phyloP scores from a whole-genome alignment of 2,329 filamentous ascomycete genomes.

The Penicillium sp. region DNA sequence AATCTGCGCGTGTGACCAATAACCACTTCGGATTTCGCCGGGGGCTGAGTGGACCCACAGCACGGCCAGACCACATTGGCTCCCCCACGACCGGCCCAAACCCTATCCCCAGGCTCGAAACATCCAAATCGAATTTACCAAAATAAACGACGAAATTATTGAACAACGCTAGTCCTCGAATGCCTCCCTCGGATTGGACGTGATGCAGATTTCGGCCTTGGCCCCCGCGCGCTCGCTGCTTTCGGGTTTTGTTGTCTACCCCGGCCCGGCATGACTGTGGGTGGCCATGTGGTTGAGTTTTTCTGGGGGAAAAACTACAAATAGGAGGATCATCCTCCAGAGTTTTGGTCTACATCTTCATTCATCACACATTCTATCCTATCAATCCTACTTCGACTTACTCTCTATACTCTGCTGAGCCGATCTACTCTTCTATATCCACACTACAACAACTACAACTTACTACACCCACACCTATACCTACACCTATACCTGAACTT shows the following conservation, averaged over 20 bases:
- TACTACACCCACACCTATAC: background rate
- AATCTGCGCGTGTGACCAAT: slow-evolving; percentile 3
- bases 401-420: background rate
- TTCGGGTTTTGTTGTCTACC: slow-evolving; percentile 5
- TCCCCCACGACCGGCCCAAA: slow-evolving; percentile 1
- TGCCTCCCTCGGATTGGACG: slow-evolving; percentile 1
- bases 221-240: background rate
- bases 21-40: background rate
- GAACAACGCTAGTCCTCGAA: background rate
- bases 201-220: background rate
- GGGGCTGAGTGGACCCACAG: background rate
- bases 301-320: slow-evolving; percentile 7
- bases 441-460: background rate
- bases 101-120: slow-evolving; percentile 11
- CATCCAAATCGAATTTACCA: background rate
- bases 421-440: background rate
- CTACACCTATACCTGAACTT: background rate
- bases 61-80: background rate
- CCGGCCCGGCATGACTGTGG: background rate
- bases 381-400: background rate
- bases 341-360: background rate
- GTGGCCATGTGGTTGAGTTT: slow-evolving; percentile 6
- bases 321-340: slow-evolving; percentile 1
- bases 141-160: background rate
- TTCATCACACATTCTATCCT: background rate